Conservation (phyloP, 2,329 filamentous ascomycete genomes). For the Sclerotinia nivalis region DNA sequence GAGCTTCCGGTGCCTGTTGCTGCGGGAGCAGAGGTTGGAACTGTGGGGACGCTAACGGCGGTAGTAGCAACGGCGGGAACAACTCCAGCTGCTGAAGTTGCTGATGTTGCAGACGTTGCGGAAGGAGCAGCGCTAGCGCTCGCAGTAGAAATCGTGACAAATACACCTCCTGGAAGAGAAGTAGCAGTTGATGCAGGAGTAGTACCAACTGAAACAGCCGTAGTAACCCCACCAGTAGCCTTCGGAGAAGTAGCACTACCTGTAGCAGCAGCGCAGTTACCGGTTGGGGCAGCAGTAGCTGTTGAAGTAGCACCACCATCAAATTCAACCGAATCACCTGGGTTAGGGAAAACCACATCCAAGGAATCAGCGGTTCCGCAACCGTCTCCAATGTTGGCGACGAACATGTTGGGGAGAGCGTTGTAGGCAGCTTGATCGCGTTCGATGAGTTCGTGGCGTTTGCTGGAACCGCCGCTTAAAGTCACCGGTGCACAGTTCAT, state of each 20-base stretch:
- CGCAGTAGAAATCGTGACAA: slow-evolving; percentile 38
- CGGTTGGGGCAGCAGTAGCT: slow-evolving; percentile 36
- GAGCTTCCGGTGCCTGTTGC: slow-evolving; percentile 31
- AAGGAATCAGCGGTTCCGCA: slow-evolving; percentile 56
- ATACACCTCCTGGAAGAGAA: slow-evolving; percentile 39
- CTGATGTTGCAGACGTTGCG: slow-evolving; percentile 22
- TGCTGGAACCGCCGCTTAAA: slow-evolving; percentile 54
- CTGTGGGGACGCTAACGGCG: slow-evolving; percentile 17
- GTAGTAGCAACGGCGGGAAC: slow-evolving; percentile 27
- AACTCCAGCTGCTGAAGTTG: slow-evolving; percentile 24
- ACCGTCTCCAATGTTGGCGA: slow-evolving; percentile 63
- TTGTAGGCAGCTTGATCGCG: slow-evolving; percentile 54
- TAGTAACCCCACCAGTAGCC: slow-evolving; percentile 6
- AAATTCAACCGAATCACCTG: slow-evolving; percentile 59
- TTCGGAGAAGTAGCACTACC: slow-evolving; percentile 23
- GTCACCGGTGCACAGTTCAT: slow-evolving; percentile 88
- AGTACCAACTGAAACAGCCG: slow-evolving; percentile 29
- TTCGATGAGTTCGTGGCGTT: slow-evolving; percentile 38
- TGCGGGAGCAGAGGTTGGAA: slow-evolving; percentile 27
- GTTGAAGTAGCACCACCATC: slow-evolving; percentile 43
- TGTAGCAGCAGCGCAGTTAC: slow-evolving; percentile 37
- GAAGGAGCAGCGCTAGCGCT: slow-evolving; percentile 22
- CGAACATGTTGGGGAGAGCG: slow-evolving; percentile 71
- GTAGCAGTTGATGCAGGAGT: background rate
- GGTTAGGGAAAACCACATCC: slow-evolving; percentile 68